These are phyloP conservation scores for Erythrobasidium yunnanense DNA, from an alignment of 768 basidiomycete species.

Conservation along the genomic window DNA sequence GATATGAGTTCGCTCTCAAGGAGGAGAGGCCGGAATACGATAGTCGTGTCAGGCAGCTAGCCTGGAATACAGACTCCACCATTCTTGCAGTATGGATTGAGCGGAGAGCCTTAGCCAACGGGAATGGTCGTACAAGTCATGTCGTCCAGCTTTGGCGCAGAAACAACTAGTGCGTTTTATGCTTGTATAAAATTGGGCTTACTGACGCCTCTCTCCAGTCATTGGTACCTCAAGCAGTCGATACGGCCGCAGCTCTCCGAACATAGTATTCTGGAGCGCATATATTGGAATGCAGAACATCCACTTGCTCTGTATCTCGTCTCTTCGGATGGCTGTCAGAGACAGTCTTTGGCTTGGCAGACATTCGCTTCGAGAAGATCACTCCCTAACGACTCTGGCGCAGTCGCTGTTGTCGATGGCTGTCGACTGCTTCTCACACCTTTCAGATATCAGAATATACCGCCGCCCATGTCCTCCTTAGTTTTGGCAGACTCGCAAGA, in stretches of 20 bases:
- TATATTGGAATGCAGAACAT: constrained; percentile 81
- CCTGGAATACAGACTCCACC: constrained; percentile 81
- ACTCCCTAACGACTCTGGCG: constrained; percentile 66
- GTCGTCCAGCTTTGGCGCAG: constrained; percentile 87
- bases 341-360: constrained; percentile 64
- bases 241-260: constrained; percentile 45
- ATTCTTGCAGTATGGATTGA: constrained; percentile 78
- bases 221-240: constrained; percentile 96
- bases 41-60: constrained; percentile 62
- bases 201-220: constrained; percentile 37
- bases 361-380: constrained; percentile 53
- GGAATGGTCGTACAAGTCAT: constrained; percentile 45
- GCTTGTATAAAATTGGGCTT: neutral
- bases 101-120: constrained; percentile 47
- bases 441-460: constrained; percentile 84
- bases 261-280: constrained; percentile 38
- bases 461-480: constrained; percentile 89
- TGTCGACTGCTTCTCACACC: constrained; percentile 77
- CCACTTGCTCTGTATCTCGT: constrained; percentile 54
- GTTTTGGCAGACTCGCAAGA: constrained; percentile 34
- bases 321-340: constrained; percentile 41
- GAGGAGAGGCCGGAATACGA: constrained; percentile 47
- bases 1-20: constrained; percentile 68
- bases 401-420: constrained; percentile 81
- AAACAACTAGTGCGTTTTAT: constrained; percentile 56